Conservation (phyloP, 208 protist species). For the Angomonas ambiguus region DNA sequence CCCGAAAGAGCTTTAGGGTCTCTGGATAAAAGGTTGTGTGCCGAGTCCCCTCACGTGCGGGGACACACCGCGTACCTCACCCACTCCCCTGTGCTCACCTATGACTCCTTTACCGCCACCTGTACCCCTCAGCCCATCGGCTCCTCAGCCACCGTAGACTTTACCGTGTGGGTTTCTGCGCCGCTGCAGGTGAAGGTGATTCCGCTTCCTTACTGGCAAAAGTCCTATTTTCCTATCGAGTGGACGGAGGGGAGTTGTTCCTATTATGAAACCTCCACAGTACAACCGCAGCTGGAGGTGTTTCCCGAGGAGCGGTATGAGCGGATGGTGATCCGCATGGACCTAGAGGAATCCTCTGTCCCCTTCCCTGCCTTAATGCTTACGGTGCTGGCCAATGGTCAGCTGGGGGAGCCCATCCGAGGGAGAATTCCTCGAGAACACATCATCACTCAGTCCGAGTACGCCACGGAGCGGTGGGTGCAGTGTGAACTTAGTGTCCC, state of each 20-base stretch:
- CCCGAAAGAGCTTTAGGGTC: neutral
- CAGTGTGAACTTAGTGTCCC: constrained; percentile 47
- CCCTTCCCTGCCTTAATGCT: constrained; percentile 63
- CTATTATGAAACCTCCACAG: constrained; percentile 55
- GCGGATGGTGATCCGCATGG: constrained; percentile 62
- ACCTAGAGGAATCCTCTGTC: constrained; percentile 44
- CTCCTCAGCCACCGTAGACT: constrained; percentile 27
- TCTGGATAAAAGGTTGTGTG: neutral
- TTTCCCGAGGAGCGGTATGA: constrained; percentile 31
- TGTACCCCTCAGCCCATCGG: constrained; percentile 44
- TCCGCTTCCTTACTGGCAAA: constrained; percentile 49
- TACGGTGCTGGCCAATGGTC: constrained; percentile 43
- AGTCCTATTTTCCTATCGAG: constrained; percentile 32
- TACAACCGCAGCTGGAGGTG: constrained; percentile 84
- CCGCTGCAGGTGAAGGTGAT: constrained; percentile 24
- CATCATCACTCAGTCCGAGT: constrained; percentile 60
- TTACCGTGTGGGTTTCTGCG: constrained; percentile 60
- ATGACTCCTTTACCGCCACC: constrained; percentile 48
- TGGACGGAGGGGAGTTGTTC: constrained; percentile 60
- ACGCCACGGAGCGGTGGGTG: constrained; percentile 55
- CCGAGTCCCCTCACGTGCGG: constrained; percentile 20
- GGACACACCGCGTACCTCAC: constrained; percentile 37
- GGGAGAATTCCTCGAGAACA: constrained; percentile 45
- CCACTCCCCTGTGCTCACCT: constrained; percentile 16
- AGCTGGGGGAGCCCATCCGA: constrained; percentile 41